Conservation (phyloP, 257 asterid species). For the Ligustrum vulgare region DNA sequence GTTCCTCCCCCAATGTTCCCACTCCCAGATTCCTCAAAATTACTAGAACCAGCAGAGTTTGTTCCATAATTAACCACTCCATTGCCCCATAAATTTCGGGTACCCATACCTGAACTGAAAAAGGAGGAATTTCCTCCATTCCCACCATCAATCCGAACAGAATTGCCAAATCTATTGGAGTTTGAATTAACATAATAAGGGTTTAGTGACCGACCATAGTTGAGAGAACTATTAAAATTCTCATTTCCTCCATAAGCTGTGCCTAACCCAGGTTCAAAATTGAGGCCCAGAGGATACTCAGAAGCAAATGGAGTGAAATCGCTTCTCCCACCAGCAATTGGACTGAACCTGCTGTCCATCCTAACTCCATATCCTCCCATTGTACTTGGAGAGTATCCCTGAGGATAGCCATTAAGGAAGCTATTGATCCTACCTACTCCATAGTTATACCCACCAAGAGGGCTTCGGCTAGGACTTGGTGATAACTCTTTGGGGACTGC, state of each 20-base stretch:
- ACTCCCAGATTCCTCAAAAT: constrained; percentile 22
- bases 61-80: constrained; percentile 28
- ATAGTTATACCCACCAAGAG: constrained; percentile 27
- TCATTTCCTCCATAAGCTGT: constrained; percentile 25
- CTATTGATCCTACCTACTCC: constrained; percentile 26
- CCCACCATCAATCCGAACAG: constrained; percentile 25
- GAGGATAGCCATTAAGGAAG: constrained; percentile 29
- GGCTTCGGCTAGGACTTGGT: constrained; percentile 28
- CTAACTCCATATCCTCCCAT: constrained; percentile 34
- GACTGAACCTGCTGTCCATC: constrained; percentile 27
- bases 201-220: constrained; percentile 25
- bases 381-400: constrained; percentile 28
- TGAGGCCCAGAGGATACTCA: constrained; percentile 31
- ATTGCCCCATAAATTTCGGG: constrained; percentile 28
- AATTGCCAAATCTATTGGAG: constrained; percentile 24
- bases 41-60: constrained; percentile 23
- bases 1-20: constrained; percentile 22
- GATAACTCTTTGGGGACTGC: constrained; percentile 37
- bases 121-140: constrained; percentile 29
- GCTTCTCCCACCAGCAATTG: constrained; percentile 29
- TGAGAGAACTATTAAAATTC: constrained; percentile 24
- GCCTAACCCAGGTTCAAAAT: constrained; percentile 28
- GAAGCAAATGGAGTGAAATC: constrained; percentile 26
- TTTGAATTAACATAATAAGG: constrained; percentile 27
- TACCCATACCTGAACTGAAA: constrained; percentile 25